Evolutionary conservation across 495 filamentous ascomycete species (phyloP), one percentile per base, ranked within the genome.

Genomic region (Filosporella fistucella): DNA sequence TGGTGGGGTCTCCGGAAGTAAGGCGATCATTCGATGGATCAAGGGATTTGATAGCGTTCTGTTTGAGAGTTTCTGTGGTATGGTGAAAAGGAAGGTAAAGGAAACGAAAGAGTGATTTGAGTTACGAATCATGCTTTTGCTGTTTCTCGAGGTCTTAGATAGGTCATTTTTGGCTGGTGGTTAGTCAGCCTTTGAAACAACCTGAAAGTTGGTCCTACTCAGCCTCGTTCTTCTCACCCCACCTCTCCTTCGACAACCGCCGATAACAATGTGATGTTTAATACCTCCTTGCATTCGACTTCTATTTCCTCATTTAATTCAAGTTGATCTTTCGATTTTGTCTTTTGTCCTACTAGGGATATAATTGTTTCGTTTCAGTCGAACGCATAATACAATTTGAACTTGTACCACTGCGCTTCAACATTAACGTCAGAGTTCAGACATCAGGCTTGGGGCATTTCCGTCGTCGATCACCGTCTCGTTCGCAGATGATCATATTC

Each of bases 61-160:
- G 3, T 96, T 94, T 63, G 89, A 95, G 66, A 95, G 90, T 58
- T 86, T 97, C 50, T 85, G 82, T 47, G 91, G 88, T 0, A 86
- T 90, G 75, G 41, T 95, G 42, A 81, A 80, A 47, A 47, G 57
- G 22, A 60, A 60, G 34, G 11, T 49, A 9, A 52, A 55, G 13
- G 47, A 43, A 35, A 5, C 18, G 13, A 47, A 6, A 6, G 16
- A 37, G 1, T 16, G 12, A 23, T 16, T 35, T 30, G 28, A 8
- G n/a, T 30, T 20, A 8, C 36, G 13, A 13, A 18, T 40, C 36
- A 40, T 4, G 12, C 5, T 14, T 35, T 13, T 35, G 18, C 12
- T 35, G n/a, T 13, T 35, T 35, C 13, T 17, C n/a, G n/a, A n/a
- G 18, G 18, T 13, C 4, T 13, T 35, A 5, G 32, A 35, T 35